Evolutionary conservation across 2,329 filamentous ascomycete species (phyloP), one percentile per base, ranked within the genome.

Genomic region (Botryotinia calthae): DNA sequence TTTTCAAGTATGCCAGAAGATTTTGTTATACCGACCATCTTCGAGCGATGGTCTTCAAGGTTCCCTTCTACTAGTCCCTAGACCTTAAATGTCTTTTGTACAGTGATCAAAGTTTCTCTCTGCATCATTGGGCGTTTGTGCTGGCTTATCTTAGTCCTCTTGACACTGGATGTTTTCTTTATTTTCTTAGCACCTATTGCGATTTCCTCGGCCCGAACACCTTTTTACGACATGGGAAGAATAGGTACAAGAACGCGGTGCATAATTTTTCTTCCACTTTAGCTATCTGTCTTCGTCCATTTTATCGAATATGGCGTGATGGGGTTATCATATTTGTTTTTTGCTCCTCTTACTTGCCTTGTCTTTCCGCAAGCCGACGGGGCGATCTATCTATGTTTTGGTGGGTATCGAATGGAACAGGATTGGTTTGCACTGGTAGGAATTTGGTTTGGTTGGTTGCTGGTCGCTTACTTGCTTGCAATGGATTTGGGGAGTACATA

Each of bases 71-170:
- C 18, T 48, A 68, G 40, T 6, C 10, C n/a, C n/a, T 31, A 68
- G 48, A 56, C 48, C 40, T 68, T 40, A 25, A 31, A 58, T 44
- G 25, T 42, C 65, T 68, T 56, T 68, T 68, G 37, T 68, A 68
- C 48, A 68, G 48, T 25, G 34, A 68, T 44, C 48, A 56, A 56
- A 25, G 40, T 28, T 40, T 20, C 18, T n/a, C n/a, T 14, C 48
- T 31, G 65, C 65, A 68, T 68, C 51, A 42, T 68, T 56, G 48
- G 48, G 65, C 65, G 65, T 68, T 68, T 56, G 10, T 58, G 10
- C 37, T 42, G 34, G n/a, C n/a, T 56, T 56, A 37, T 20, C n/a
- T 56, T 20, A 44, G 59, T 56, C 37, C 6, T 31, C 20, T 42
- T 22, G 6, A n/a, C 48, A 25, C 65, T 28, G 25, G 65, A 44